Base-by-base conservation (phyloP, 192 early-diverging fungal genomes). In the Umbelopsis ramanniana region DNA sequence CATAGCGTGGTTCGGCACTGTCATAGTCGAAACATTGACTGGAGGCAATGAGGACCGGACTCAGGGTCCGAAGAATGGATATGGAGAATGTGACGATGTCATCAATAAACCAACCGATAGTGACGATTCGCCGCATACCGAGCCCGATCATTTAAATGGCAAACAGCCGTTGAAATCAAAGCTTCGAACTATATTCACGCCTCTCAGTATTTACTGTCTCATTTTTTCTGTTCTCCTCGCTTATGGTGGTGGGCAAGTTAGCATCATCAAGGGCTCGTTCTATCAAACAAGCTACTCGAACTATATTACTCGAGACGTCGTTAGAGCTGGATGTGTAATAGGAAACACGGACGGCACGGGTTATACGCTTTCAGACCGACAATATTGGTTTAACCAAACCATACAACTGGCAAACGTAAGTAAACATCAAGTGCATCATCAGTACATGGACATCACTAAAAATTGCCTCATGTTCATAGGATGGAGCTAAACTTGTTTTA, bases 241-340 rank as follows among this genome's bases (percentile, higher is more conserved):
- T 1, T 72, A 72, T 67, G 72, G 72, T 37, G 72, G 72, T 17
- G 35, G 33, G 0, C 60, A 72, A 10, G 35, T n/a, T 29, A 72
- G 48, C 23, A 66, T 67, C 15, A 60, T 38, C 24, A 21, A 57
- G 23, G 60, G 60, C 12, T 72, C 72, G 0, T 66, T 72, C 17
- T 72, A 52, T 67, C 72, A 72, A 35, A 55, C 37, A 4, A 52
- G 46, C 15, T 67, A 66, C 21, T 24, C 46, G 0, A 46, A 43
- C 0, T 72, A 72, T 23, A 40, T 72, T 21, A 60, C 72, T 29
- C 15, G 45, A 24, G 50, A 37, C 35, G 22, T 63, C 8, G 26
- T 67, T 8, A 60, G 60, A 24, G 72, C 66, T 40, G 72, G 72
- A 22, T 72, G 72, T 48, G 63, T 72, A 0, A 66, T 67, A 33